These are phyloP conservation scores for Lithocarpus polystachyus DNA, from an alignment of 306 rosid species.

Conservation along the genomic window DNA sequence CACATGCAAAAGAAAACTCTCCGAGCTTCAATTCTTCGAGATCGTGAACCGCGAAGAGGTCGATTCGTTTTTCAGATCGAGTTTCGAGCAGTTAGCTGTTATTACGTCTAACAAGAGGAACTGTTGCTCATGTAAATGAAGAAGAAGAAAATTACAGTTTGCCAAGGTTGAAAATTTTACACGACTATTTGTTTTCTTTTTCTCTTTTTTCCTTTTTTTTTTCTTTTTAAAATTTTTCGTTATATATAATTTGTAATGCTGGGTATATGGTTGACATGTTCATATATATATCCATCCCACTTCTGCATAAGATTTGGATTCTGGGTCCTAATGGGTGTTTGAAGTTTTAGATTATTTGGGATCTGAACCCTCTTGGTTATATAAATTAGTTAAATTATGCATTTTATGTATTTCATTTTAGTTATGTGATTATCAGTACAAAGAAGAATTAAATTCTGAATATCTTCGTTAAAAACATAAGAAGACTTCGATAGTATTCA, in stretches of 20 bases:
- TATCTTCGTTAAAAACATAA: too few species aligned
- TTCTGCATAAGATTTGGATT: background rate
- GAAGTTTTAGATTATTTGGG: slow-evolving; percentile 20
- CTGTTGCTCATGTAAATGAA: slow-evolving; percentile 47
- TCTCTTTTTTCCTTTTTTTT: too few species aligned
- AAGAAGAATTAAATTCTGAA: too few species aligned
- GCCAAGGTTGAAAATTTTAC: background rate
- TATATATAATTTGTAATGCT: slow-evolving; percentile 8
- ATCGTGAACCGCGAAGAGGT: slow-evolving; percentile 38
- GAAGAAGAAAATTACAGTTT: too few species aligned
- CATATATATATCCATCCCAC: background rate
- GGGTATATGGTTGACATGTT: background rate
- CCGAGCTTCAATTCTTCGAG: slow-evolving; percentile 49
- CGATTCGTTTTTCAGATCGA: slow-evolving; percentile 42
- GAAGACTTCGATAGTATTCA: too few species aligned
- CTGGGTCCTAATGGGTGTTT: background rate
- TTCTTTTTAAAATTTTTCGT: background rate
- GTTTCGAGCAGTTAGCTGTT: slow-evolving; percentile 15
- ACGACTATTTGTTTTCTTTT: background rate
- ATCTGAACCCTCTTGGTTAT: slow-evolving; percentile 14
- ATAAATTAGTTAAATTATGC: background rate
- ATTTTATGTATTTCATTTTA: background rate
- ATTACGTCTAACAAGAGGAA: slow-evolving; percentile 24
- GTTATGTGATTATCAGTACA: background rate
- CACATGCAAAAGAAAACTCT: slow-evolving; percentile 42